Evolutionary conservation across 768 basidiomycete species (phyloP).

Genomic region (Amanita rimosa): DNA sequence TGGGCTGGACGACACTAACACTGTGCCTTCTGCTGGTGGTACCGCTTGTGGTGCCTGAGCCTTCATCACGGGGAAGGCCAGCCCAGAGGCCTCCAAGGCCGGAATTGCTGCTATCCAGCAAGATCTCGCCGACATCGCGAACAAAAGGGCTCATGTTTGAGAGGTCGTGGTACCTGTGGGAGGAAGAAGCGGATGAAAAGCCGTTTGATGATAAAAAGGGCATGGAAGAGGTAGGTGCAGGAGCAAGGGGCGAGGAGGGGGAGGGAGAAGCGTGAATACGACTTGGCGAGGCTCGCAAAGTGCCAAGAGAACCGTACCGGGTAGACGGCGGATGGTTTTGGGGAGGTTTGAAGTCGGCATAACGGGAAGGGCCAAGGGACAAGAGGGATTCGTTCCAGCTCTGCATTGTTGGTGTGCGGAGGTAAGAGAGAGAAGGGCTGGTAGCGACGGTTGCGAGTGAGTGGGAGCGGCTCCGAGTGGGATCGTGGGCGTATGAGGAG

Average conservation of each 20-base stretch:
- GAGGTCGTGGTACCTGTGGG: conserved; percentile 35
- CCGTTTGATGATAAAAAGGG: conserved; percentile 21
- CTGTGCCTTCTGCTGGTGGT: conserved; percentile 78
- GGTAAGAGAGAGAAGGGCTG: conserved; percentile 19
- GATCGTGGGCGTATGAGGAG: conserved; percentile 41
- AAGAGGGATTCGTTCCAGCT: conserved; percentile 52
- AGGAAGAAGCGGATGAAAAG: conserved; percentile 20
- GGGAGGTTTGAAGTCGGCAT: conserved; percentile 55
- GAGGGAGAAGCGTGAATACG: conserved; percentile 39
- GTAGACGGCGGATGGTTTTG: conserved; percentile 23
- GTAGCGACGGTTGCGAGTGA: conserved; percentile 49
- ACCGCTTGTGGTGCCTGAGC: conserved; percentile 36
- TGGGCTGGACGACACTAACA: conserved; percentile 73
- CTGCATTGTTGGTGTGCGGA: conserved; percentile 31
- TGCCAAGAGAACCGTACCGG: conserved; percentile 55
- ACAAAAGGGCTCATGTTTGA: conserved; percentile 83
- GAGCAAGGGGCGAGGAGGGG: conserved; percentile 26
- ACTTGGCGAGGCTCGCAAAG: conserved; percentile 42
- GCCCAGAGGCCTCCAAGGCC: conserved; percentile 70
- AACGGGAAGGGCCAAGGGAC: conserved; percentile 25
- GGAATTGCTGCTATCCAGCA: conserved; percentile 64
- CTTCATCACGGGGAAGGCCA: conserved; percentile 56
- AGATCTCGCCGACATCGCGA: conserved; percentile 71
- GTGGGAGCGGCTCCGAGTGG: conserved; percentile 66
- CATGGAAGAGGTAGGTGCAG: conserved; percentile 16